Evolutionary conservation across 768 basidiomycete species (phyloP).

Genomic region (Crepidotus variabilis): DNA sequence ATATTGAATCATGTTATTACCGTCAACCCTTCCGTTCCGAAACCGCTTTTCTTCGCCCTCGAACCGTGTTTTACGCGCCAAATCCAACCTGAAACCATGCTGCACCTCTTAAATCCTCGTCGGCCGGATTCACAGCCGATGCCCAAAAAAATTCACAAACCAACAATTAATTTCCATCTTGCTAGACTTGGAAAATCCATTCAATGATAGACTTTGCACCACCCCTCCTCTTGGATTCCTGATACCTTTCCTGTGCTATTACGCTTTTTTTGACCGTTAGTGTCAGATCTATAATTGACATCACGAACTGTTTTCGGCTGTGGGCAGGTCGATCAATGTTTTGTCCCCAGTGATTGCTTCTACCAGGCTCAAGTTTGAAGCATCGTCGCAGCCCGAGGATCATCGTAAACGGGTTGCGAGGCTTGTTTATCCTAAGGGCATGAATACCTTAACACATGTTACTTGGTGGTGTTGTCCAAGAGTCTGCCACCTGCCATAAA

Average conservation of each 20-base stretch:
- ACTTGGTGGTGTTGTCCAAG: no score
- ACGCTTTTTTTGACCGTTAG: neutral
- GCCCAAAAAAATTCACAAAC: constrained; percentile 60
- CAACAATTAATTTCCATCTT: constrained; percentile 89
- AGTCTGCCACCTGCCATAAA: no score
- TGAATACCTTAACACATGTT: no score
- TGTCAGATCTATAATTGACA: no score
- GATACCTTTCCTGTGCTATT: neutral
- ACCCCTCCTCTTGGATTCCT: no score
- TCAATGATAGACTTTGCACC: constrained; percentile 43
- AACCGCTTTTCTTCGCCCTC: neutral
- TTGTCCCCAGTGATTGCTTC: no score
- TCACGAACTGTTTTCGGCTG: neutral
- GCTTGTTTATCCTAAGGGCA: no score
- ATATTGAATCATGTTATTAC: neutral
- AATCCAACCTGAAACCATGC: neutral
- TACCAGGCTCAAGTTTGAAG: no score
- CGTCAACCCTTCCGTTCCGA: neutral
- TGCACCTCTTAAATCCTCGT: neutral
- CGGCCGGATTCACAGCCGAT: constrained; percentile 47
- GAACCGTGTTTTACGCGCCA: neutral
- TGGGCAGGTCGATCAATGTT: no score
- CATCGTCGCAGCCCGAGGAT: no score
- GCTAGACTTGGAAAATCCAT: constrained; percentile 72
- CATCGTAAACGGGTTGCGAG: no score